Conservation (phyloP, 192 early-diverging fungal species). For the Jimgerdemannia flammicorona region DNA sequence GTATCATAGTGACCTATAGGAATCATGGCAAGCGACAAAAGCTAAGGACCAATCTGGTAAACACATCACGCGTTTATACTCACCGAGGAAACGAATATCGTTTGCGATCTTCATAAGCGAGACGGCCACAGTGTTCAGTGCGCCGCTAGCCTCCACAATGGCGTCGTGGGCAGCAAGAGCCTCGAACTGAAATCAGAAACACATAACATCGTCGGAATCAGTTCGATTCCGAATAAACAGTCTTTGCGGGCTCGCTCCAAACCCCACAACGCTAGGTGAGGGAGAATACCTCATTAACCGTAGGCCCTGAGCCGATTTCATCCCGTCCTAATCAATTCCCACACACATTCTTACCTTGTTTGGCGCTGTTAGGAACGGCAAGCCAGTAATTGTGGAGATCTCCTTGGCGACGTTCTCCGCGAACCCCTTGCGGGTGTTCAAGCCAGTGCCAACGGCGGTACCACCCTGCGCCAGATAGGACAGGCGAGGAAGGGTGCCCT, state of each 20-base stretch:
- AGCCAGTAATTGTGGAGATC: slow-evolving; percentile 83
- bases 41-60: too few species aligned
- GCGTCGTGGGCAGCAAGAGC: slow-evolving; percentile 98
- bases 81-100: slow-evolving; percentile 95
- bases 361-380: slow-evolving; percentile 92
- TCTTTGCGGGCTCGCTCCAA: not conserved
- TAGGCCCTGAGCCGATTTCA: too few species aligned
- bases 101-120: slow-evolving; percentile 99
- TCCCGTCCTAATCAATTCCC: too few species aligned
- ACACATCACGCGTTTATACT: too few species aligned
- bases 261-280: too few species aligned
- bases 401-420: slow-evolving; percentile 86
- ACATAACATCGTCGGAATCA: slow-evolving; percentile 1
- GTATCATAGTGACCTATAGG: too few species aligned
- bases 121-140: slow-evolving; percentile 91
- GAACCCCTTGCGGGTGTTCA: slow-evolving; percentile 94
- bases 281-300: too few species aligned
- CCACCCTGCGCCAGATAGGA: slow-evolving; percentile 96
- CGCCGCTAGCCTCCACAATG: slow-evolving; percentile 93
- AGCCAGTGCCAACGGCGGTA: slow-evolving; percentile 95
- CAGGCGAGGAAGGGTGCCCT: slow-evolving; percentile 77
- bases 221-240: not conserved
- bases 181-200: slow-evolving; percentile 67
- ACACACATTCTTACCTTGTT: slow-evolving; percentile 70
- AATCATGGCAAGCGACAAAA: too few species aligned